These are phyloP conservation scores for Lasiosphaeria ovina DNA, from an alignment of 495 filamentous ascomycete species.

Conservation along the genomic window DNA sequence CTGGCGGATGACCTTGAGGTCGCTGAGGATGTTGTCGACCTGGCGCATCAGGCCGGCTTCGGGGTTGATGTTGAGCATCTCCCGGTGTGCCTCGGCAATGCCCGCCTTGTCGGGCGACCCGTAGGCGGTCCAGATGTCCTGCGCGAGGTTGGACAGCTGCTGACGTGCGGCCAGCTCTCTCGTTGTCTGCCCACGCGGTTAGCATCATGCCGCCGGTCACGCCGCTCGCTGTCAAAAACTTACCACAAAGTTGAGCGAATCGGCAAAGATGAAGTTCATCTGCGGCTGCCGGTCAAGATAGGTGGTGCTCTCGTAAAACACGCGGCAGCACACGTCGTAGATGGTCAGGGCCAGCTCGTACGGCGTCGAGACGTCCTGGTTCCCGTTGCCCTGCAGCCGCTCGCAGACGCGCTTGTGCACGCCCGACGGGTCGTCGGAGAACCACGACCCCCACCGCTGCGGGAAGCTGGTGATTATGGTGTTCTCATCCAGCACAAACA, in stretches of 20 bases:
- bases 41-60: constrained; percentile 64
- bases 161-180: constrained; percentile 17
- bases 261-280: constrained; percentile 68
- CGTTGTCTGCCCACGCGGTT: constrained; percentile 6
- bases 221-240: neutral
- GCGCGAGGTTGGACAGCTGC: constrained; percentile 8
- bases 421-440: constrained; percentile 61
- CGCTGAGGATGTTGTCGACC: constrained; percentile 69
- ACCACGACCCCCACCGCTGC: constrained; percentile 53
- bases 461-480: constrained; percentile 69
- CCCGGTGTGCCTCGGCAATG: constrained; percentile 17
- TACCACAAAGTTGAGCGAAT: neutral
- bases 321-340: constrained; percentile 60
- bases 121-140: constrained; percentile 13
- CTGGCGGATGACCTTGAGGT: constrained; percentile 62
- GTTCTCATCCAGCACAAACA: constrained; percentile 65
- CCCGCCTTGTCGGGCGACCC: constrained; percentile 17
- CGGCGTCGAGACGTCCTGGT: constrained; percentile 61
- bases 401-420: constrained; percentile 59
- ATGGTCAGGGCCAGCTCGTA: constrained; percentile 67
- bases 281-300: constrained; percentile 59
- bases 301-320: constrained; percentile 60
- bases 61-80: constrained; percentile 63
- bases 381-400: constrained; percentile 27
- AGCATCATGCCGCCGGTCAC: neutral